phyloP scores from a whole-genome alignment of 441 rosid genomes.

The Rhodomyrtus psidioides region DNA sequence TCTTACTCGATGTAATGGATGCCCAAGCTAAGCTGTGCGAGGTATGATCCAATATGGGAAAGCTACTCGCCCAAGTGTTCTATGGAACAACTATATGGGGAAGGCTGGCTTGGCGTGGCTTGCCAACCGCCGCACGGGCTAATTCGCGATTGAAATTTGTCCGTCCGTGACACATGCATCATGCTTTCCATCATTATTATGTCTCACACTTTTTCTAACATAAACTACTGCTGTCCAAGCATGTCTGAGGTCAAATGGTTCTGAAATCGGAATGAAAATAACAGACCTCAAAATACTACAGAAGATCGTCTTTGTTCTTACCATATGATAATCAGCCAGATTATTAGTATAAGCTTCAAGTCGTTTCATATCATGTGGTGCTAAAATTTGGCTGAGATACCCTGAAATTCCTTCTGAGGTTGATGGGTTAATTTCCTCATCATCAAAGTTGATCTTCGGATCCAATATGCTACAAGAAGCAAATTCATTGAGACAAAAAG shows the following conservation, averaged over 20 bases:
- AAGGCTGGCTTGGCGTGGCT: no score
- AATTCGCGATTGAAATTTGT: no score
- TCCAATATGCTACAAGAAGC: constrained; percentile 57
- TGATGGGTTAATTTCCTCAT: constrained; percentile 24
- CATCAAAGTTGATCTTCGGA: constrained; percentile 71
- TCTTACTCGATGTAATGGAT: no score
- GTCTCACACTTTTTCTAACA: background rate
- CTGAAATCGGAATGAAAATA: background rate
- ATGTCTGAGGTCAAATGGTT: background rate
- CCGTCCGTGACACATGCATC: background rate
- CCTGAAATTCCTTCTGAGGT: constrained; percentile 44
- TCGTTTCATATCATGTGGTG: constrained; percentile 69
- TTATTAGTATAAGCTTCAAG: constrained; percentile 72
- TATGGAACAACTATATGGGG: no score
- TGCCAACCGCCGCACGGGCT: no score
- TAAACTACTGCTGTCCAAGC: background rate
- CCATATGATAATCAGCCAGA: constrained; percentile 65
- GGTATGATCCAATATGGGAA: no score
- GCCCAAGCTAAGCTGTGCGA: no score
- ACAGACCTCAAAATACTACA: background rate
- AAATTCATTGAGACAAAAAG: constrained; percentile 2
- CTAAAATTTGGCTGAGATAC: constrained; percentile 35
- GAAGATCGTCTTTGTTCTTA: constrained; percentile 17
- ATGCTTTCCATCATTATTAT: background rate
- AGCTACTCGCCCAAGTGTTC: no score